A percentile compares a stretch with the other conserved stretches of the same genome.
Evolutionary conservation across 1,284 basidiomycete genomes (phyloP).

Genomic region (Irpex rosettiformis): DNA sequence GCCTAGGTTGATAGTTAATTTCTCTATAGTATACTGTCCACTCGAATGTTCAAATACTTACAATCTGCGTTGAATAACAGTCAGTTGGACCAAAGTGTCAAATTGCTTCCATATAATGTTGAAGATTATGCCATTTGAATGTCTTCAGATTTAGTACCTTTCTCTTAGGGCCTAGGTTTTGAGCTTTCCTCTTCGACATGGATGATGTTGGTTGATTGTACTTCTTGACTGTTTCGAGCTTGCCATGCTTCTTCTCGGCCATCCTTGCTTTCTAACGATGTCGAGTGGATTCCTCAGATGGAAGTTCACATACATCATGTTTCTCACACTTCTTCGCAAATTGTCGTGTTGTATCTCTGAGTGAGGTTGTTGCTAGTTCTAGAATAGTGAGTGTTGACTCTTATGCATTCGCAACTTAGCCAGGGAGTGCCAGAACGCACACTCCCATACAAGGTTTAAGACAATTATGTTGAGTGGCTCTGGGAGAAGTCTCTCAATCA

Average conservation of each 20-base stretch:
- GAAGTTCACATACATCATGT: slow-evolving; percentile 24
- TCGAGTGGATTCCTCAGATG: slow-evolving; percentile 22
- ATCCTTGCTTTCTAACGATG: slow-evolving; percentile 13
- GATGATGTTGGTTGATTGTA: background rate
- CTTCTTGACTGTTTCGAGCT: background rate
- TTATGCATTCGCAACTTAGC: slow-evolving; percentile 31
- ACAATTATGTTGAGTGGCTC: slow-evolving; percentile 19
- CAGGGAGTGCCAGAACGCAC: slow-evolving; percentile 28
- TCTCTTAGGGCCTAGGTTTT: background rate
- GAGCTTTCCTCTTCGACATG: background rate
- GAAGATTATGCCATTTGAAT: slow-evolving; percentile 32
- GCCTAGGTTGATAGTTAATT: slow-evolving; percentile 13
- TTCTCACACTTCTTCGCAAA: slow-evolving; percentile 20
- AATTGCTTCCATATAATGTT: slow-evolving; percentile 30
- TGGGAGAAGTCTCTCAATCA: slow-evolving; percentile 27
- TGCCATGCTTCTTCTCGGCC: background rate
- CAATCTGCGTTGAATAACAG: slow-evolving; percentile 27
- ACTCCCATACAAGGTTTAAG: slow-evolving; percentile 24
- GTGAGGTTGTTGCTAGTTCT: slow-evolving; percentile 11
- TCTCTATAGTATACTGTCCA: background rate
- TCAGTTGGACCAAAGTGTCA: slow-evolving; percentile 32
- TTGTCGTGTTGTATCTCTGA: slow-evolving; percentile 17
- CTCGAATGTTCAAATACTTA: slow-evolving; percentile 28
- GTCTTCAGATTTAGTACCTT: slow-evolving; percentile 25
- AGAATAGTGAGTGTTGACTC: slow-evolving; percentile 19